Conservation (phyloP, 2,329 filamentous ascomycete genomes). For the Mycogone perniciosa region DNA sequence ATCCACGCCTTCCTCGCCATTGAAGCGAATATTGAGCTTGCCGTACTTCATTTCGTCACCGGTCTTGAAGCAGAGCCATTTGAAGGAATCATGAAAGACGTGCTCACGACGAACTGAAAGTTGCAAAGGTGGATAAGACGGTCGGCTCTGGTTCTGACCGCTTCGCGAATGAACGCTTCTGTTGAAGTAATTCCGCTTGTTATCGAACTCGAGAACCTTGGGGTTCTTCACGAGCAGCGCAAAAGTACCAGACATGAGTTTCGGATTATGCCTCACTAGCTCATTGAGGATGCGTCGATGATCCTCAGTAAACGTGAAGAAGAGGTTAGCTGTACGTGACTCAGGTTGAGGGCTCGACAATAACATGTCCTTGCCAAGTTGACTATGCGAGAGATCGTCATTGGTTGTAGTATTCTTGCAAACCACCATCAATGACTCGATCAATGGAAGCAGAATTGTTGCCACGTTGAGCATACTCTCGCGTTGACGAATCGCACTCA, state of each 20-base stretch:
- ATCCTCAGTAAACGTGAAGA: constrained; percentile 96
- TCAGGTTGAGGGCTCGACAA: constrained; percentile 71
- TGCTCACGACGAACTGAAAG: constrained; percentile 87
- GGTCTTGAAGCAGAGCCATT: constrained; percentile 93
- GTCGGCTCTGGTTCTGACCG: constrained; percentile 61
- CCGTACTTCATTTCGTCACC: constrained; percentile 98
- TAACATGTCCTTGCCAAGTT: constrained; percentile 59
- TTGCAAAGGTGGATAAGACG: constrained; percentile 67
- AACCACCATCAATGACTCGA: constrained; percentile 97
- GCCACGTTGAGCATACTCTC: constrained; percentile 97
- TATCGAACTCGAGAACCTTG: constrained; percentile 97
- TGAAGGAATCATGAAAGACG: constrained; percentile 97
- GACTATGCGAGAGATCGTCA: constrained; percentile 50
- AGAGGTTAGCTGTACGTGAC: constrained; percentile 76
- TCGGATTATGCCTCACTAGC: constrained; percentile 91
- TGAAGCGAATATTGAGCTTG: constrained; percentile 95
- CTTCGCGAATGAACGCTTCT: constrained; percentile 73
- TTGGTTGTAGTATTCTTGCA: constrained; percentile 93
- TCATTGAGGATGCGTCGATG: constrained; percentile 97
- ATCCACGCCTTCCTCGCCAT: constrained; percentile 95
- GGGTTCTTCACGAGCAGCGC: constrained; percentile 95
- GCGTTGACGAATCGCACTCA: constrained; percentile 80
- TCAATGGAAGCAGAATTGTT: constrained; percentile 87
- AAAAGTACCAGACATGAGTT: constrained; percentile 97
- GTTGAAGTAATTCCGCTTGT: constrained; percentile 98